These are phyloP conservation scores for Rhododendron ovatum DNA, from an alignment of 148 eudicot species.

Conservation along the genomic window DNA sequence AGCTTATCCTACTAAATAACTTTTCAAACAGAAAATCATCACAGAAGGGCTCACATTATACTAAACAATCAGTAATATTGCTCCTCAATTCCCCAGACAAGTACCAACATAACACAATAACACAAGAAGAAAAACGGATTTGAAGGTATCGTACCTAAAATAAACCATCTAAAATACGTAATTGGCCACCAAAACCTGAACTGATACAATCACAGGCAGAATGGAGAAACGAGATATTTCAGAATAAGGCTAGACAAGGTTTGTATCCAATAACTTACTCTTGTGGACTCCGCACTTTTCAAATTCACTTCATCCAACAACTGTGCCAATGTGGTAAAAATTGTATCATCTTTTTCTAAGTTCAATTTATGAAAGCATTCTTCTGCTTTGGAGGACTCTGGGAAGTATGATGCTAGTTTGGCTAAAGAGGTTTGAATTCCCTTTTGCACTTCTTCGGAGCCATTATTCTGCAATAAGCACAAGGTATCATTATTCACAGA, in stretches of 20 bases:
- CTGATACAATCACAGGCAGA: not conserved
- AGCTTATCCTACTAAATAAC: not conserved
- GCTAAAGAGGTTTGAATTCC: slow-evolving; percentile 35
- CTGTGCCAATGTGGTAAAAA: slow-evolving; percentile 37
- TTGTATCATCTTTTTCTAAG: slow-evolving; percentile 34
- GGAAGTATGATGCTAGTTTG: slow-evolving; percentile 62
- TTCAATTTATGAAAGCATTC: slow-evolving; percentile 52
- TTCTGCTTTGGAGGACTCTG: slow-evolving; percentile 61
- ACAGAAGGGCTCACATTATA: not conserved
- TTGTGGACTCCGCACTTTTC: slow-evolving; percentile 32
- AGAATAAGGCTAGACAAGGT: not conserved
- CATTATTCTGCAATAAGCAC: slow-evolving; percentile 39
- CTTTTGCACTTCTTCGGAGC: slow-evolving; percentile 39
- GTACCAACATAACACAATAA: not conserved
- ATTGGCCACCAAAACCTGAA: not conserved
- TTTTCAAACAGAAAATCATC: not conserved
- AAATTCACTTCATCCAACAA: slow-evolving; percentile 48
- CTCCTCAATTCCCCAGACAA: not conserved
- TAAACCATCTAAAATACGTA: not conserved
- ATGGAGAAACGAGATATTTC: not conserved
- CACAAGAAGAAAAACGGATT: not conserved
- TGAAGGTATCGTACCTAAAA: not conserved
- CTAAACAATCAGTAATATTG: not conserved
- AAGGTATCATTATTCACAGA: not conserved
- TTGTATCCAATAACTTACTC: slow-evolving; percentile 34